A percentile compares a stretch with the other conserved stretches of the same genome.
phyloP scores from a whole-genome alignment of 176 grass and related monocot species.

The Chrysopogon serrulatus region DNA sequence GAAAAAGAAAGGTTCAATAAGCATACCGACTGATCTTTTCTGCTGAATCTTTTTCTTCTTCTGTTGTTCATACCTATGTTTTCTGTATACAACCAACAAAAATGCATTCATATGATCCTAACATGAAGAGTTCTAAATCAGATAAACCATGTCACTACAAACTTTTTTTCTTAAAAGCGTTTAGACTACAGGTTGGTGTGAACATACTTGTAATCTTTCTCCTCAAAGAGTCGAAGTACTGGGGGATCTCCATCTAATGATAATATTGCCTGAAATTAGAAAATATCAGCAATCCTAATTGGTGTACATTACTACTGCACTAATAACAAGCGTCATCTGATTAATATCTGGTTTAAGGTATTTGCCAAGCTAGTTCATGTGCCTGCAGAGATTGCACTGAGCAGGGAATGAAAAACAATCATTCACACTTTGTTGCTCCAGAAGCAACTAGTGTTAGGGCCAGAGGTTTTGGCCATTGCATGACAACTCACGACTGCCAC shows the following conservation, averaged over 20 bases:
- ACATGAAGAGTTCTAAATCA: constrained; percentile 7
- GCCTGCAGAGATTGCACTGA: not conserved
- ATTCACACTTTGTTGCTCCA: not conserved
- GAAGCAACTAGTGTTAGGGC: not conserved
- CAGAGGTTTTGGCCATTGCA: not conserved
- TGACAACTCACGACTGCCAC: not conserved
- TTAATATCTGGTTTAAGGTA: not conserved
- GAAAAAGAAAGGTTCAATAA: not conserved
- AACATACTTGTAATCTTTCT: constrained; percentile 80
- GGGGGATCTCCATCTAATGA: constrained; percentile 81
- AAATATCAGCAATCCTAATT: constrained; percentile 16
- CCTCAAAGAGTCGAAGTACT: constrained; percentile 79
- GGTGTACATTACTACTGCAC: not conserved
- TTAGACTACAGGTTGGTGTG: not conserved
- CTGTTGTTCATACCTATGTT: constrained; percentile 86
- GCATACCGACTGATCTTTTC: constrained; percentile 80
- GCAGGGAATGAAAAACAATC: not conserved
- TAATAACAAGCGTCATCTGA: not conserved
- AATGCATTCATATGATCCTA: constrained; percentile 11
- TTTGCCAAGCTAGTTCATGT: not conserved
- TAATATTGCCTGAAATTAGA: constrained; percentile 80
- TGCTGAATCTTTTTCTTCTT: constrained; percentile 94
- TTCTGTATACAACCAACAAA: constrained; percentile 56
- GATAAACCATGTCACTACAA: not conserved
- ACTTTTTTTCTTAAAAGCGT: not conserved